Base-by-base conservation (phyloP, 1,284 basidiomycete species). In the Ustilago sp. region DNA sequence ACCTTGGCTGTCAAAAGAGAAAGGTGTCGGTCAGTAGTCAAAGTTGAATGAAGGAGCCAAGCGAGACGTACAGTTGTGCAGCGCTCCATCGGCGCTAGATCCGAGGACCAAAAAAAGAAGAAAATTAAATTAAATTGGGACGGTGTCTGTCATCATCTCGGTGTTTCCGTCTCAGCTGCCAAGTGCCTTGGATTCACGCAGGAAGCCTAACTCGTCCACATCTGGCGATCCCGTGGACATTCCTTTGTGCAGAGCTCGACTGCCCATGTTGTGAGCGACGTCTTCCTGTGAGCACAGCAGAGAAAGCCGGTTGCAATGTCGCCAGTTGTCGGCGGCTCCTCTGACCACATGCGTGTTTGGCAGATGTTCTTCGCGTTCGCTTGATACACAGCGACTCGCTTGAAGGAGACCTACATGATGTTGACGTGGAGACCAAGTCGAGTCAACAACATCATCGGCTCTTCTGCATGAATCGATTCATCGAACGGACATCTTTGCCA, bases 11-110 rank as follows among this genome's bases (percentile, higher is more conserved):
- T 50, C 48, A 45, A 45, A 57, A n/a, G 55, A 53, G 5, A n/a
- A 36, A 53, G 51, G 19, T 12, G 35, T 53, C 34, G 51, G 51
- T 28, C 23, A 28, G 23, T 28, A 28, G 23, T 28, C 23, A 28
- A 28, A 28, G 31, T 59, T 35, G 48, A 38, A 13, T 47, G 19
- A 15, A 39, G 50, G 48, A 31, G 48, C 48, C 48, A 50, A 47
- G 23, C 17, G 34, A 51, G 32, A 53, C 39, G 58, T 56, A 47
- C 52, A 54, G 31, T 38, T 41, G 56, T 59, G 63, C 63, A 59
- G 41, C 41, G 7, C 56, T 56, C 35, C 31, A 69, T 64, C 68
- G 53, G 53, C 68, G 68, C 68, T 69, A 69, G 62, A 45, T 69
- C 68, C 62, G 68, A 64, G 61, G 57, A 48, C 13, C 61, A 69